phyloP scores from a whole-genome alignment of 352 stramenopile species.

The Pythium brachiatum region DNA sequence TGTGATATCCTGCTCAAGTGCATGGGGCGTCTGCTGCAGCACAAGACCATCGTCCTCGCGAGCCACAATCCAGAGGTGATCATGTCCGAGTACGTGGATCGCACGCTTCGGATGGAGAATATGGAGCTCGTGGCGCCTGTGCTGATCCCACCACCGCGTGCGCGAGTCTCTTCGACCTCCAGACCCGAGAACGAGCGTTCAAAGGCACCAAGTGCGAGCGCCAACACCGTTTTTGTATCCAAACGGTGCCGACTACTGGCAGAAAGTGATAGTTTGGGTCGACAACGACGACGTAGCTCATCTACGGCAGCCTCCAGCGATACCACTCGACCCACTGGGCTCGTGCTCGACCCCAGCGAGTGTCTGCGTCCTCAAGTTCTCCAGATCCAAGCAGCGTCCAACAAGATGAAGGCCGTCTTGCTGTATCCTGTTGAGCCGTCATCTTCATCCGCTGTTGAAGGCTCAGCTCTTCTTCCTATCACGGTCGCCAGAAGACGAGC shows the following conservation, averaged over 20 bases:
- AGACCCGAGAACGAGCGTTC: not conserved
- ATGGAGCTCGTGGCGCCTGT: conserved; percentile 18
- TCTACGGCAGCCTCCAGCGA: not conserved
- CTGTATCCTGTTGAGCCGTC: not conserved
- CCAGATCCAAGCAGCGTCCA: conserved; percentile 20
- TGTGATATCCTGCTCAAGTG: conserved; percentile 73
- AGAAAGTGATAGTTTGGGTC: conserved; percentile 9
- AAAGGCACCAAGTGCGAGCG: not conserved
- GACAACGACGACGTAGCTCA: conserved; percentile 3
- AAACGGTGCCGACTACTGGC: conserved; percentile 12
- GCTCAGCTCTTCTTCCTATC: conserved; percentile 8
- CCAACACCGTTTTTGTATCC: conserved; percentile 6
- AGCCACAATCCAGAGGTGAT: conserved; percentile 85
- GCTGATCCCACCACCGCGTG: not conserved
- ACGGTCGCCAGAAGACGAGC: not conserved
- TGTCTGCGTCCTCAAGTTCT: conserved; percentile 25
- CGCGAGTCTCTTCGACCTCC: not conserved
- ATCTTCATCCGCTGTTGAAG: not conserved
- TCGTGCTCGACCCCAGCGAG: conserved; percentile 23
- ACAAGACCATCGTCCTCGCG: conserved; percentile 79
- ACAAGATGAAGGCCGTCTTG: not conserved
- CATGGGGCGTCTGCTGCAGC: conserved; percentile 22
- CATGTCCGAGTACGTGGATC: conserved; percentile 28
- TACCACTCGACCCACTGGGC: conserved; percentile 4
- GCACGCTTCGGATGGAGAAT: conserved; percentile 18